phyloP scores from a whole-genome alignment of 2,329 filamentous ascomycete species.

The Podosphaera leucotricha region DNA sequence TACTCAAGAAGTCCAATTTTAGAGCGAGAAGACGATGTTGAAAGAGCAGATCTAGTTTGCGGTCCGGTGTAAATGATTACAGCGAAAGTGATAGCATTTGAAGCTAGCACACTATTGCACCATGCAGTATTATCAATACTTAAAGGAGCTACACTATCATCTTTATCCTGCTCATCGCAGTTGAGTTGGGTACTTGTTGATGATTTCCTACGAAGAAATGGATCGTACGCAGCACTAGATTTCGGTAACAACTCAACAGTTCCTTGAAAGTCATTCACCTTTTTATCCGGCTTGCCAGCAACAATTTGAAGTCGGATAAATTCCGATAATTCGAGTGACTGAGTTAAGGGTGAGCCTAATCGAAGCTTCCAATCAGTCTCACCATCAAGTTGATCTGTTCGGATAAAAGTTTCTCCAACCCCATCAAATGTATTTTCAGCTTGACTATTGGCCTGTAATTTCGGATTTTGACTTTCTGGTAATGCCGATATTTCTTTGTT shows the following conservation, averaged over 20 bases:
- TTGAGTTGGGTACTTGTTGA: slow-evolving; percentile 11
- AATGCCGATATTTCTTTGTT: slow-evolving; percentile 7
- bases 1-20: slow-evolving; percentile 86
- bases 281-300: slow-evolving; percentile 76
- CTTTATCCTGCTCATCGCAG: slow-evolving; percentile 16
- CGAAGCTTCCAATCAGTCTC: slow-evolving; percentile 98
- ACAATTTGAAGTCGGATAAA: slow-evolving; percentile 47
- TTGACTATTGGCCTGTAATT: slow-evolving; percentile 10
- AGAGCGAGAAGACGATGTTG: slow-evolving; percentile 72
- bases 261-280: slow-evolving; percentile 88
- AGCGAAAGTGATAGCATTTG: slow-evolving; percentile 67
- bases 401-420: slow-evolving; percentile 74
- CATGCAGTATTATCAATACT: slow-evolving; percentile 95
- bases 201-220: slow-evolving; percentile 16
- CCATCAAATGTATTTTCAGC: slow-evolving; percentile 13
- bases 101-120: slow-evolving; percentile 94
- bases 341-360: slow-evolving; percentile 64
- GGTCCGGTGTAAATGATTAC: slow-evolving; percentile 87
- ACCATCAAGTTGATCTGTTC: slow-evolving; percentile 89
- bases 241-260: slow-evolving; percentile 52
- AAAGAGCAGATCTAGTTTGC: slow-evolving; percentile 81
- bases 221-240: slow-evolving; percentile 23
- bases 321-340: slow-evolving; percentile 49
- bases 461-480: slow-evolving; percentile 9
- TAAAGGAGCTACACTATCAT: slow-evolving; percentile 41